Evolutionary conservation across 2,329 filamentous ascomycete genomes (phyloP).

Genomic region (Botryotinia globosa): DNA sequence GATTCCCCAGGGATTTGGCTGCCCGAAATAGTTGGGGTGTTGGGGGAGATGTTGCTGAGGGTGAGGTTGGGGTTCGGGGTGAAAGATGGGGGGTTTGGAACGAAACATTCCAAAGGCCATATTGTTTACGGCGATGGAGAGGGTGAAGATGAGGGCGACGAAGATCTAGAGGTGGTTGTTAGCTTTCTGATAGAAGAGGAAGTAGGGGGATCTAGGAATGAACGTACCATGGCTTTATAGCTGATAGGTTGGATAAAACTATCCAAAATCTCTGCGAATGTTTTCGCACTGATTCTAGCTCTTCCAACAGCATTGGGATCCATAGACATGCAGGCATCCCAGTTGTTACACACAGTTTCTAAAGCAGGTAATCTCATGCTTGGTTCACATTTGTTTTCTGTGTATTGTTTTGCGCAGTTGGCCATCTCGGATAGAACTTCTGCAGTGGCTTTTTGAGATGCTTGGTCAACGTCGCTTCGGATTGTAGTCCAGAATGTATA

Average conservation of each 20-base stretch:
- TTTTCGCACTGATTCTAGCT: slow-evolving; percentile 78
- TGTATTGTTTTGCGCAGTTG: slow-evolving; percentile 76
- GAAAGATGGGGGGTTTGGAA: slow-evolving; percentile 26
- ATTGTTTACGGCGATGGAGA: slow-evolving; percentile 52
- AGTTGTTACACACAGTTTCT: slow-evolving; percentile 69
- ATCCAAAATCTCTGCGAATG: slow-evolving; percentile 90
- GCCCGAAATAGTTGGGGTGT: slow-evolving; percentile 22
- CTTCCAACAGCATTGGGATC: slow-evolving; percentile 76
- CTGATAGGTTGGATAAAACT: slow-evolving; percentile 88
- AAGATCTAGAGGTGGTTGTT: slow-evolving; percentile 44
- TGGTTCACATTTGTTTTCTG: slow-evolving; percentile 70
- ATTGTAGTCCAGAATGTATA: slow-evolving; percentile 36
- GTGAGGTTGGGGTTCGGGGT: slow-evolving; percentile 32
- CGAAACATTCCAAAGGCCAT: slow-evolving; percentile 43
- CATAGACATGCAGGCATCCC: slow-evolving; percentile 84
- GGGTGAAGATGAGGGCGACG: slow-evolving; percentile 49
- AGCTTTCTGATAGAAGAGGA: neutral
- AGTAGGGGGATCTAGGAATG: neutral
- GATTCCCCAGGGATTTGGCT: slow-evolving; percentile 29
- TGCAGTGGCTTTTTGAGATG: slow-evolving; percentile 58
- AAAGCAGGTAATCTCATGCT: slow-evolving; percentile 69
- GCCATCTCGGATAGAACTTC: slow-evolving; percentile 71
- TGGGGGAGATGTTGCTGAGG: slow-evolving; percentile 30
- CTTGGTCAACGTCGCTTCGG: slow-evolving; percentile 42
- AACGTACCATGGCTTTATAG: slow-evolving; percentile 70